Conservation (phyloP, 306 rosid genomes). For the Acacia confusa region DNA sequence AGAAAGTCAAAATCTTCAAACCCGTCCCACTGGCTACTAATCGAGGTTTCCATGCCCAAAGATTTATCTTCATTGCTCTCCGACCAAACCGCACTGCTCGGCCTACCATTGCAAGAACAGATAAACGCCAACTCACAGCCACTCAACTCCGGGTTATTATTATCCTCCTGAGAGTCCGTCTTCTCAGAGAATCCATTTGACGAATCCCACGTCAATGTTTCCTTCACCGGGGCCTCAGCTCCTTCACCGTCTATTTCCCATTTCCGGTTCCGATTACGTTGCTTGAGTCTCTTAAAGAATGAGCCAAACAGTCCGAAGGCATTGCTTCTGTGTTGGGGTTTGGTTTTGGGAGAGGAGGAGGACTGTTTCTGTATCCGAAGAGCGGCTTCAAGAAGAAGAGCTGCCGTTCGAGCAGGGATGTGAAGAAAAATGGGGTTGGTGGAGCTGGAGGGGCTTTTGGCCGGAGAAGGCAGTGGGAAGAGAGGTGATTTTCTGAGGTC, state of each 20-base stretch:
- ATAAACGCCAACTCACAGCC: slow-evolving; percentile 28
- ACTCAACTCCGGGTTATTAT: neutral
- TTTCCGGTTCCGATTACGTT: slow-evolving; percentile 34
- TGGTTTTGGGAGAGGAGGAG: slow-evolving; percentile 34
- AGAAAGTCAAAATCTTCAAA: slow-evolving; percentile 34
- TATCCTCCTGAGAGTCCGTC: slow-evolving; percentile 2
- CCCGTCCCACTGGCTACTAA: slow-evolving; percentile 36
- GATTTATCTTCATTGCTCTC: slow-evolving; percentile 45
- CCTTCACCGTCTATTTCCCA: slow-evolving; percentile 30
- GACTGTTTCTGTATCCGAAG: slow-evolving; percentile 70
- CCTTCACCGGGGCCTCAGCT: slow-evolving; percentile 38
- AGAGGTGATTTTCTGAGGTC: slow-evolving; percentile 69
- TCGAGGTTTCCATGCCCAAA: slow-evolving; percentile 38
- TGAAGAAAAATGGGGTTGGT: slow-evolving; percentile 70
- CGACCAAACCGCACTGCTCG: slow-evolving; percentile 54
- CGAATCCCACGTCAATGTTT: slow-evolving; percentile 47
- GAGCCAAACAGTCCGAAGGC: slow-evolving; percentile 66
- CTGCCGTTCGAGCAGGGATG: slow-evolving; percentile 70
- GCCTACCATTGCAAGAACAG: slow-evolving; percentile 42
- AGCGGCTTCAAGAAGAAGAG: slow-evolving; percentile 83
- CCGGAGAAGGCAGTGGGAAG: slow-evolving; percentile 56
- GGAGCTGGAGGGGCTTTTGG: slow-evolving; percentile 46
- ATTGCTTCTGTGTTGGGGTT: slow-evolving; percentile 36
- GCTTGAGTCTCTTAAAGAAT: slow-evolving; percentile 54
- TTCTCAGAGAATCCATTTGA: slow-evolving; percentile 29